Evolutionary conservation across 805 yeast genomes (phyloP).

Genomic region (Kazachstania taianensis): DNA sequence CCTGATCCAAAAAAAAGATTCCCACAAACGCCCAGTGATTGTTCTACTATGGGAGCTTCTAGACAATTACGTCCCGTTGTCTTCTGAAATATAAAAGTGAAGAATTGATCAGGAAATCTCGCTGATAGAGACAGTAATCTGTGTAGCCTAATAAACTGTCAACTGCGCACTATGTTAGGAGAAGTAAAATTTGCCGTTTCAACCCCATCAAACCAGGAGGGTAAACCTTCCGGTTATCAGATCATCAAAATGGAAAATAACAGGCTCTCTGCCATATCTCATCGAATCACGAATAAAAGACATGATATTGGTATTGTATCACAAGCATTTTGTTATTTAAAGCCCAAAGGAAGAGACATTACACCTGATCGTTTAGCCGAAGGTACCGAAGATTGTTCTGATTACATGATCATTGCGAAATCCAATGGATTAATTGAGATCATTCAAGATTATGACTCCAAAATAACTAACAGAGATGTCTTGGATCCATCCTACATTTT

Average conservation of each 20-base stretch:
- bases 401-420: constrained; percentile 23
- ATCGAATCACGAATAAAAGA: constrained; percentile 2
- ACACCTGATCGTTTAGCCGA: constrained; percentile 3
- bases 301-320: constrained; percentile 13
- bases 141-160: too few relatives aligned
- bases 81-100: too few relatives aligned
- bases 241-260: constrained; percentile 12
- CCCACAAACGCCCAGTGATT: too few relatives aligned
- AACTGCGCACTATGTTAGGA: constrained; percentile 3
- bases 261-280: constrained; percentile 7
- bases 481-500: constrained; percentile 15
- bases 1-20: too few relatives aligned
- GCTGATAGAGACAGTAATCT: too few relatives aligned
- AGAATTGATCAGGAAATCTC: too few relatives aligned
- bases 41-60: too few relatives aligned
- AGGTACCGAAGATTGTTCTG: constrained; percentile 14
- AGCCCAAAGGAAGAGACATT: constrained; percentile 11
- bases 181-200: constrained; percentile 15
- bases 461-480: constrained; percentile 5
- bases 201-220: constrained; percentile 15
- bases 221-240: constrained; percentile 16
- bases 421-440: constrained; percentile 24
- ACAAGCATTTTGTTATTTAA: constrained; percentile 22
- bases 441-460: constrained; percentile 16
- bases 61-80: too few relatives aligned